phyloP scores from a whole-genome alignment of 2,329 filamentous ascomycete genomes.

The Beauveria sp. region DNA sequence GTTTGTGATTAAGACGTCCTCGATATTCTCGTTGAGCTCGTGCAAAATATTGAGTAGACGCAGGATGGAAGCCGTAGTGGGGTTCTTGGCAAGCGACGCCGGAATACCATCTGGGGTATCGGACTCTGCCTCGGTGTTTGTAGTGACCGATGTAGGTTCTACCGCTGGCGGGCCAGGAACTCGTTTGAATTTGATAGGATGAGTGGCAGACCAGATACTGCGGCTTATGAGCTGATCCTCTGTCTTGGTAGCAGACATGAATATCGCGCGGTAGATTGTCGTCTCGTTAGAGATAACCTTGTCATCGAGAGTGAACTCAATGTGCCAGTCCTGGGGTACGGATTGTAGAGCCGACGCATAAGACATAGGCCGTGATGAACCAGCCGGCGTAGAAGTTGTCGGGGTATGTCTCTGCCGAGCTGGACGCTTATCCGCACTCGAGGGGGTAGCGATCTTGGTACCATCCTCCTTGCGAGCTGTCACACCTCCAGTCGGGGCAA shows the following conservation, averaged over 20 bases:
- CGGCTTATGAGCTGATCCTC: conserved; percentile 59
- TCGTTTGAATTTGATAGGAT: conserved; percentile 86
- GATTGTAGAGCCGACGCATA: conserved; percentile 80
- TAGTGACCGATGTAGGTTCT: conserved; percentile 57
- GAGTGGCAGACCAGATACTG: conserved; percentile 83
- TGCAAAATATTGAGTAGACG: conserved; percentile 84
- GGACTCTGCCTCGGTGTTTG: conserved; percentile 38
- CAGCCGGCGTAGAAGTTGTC: conserved; percentile 40
- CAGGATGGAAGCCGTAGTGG: conserved; percentile 79
- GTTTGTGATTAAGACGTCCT: conserved; percentile 78
- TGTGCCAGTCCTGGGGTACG: conserved; percentile 88
- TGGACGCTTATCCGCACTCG: conserved; percentile 41
- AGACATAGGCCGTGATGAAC: conserved; percentile 62
- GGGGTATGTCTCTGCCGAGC: conserved; percentile 33
- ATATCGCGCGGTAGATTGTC: conserved; percentile 91
- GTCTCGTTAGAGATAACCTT: conserved; percentile 84
- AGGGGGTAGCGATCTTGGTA: conserved; percentile 75
- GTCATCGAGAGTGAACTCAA: conserved; percentile 84
- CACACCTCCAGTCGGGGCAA: conserved; percentile 78
- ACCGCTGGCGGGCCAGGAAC: conserved; percentile 74
- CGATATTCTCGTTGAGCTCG: conserved; percentile 84
- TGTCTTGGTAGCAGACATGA: conserved; percentile 45
- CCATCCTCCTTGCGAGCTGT: conserved; percentile 90
- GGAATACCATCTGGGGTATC: conserved; percentile 58
- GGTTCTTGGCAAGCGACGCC: conserved; percentile 72